phyloP scores from a whole-genome alignment of 2,329 filamentous ascomycete genomes.

The Lasiodiplodia sp. region DNA sequence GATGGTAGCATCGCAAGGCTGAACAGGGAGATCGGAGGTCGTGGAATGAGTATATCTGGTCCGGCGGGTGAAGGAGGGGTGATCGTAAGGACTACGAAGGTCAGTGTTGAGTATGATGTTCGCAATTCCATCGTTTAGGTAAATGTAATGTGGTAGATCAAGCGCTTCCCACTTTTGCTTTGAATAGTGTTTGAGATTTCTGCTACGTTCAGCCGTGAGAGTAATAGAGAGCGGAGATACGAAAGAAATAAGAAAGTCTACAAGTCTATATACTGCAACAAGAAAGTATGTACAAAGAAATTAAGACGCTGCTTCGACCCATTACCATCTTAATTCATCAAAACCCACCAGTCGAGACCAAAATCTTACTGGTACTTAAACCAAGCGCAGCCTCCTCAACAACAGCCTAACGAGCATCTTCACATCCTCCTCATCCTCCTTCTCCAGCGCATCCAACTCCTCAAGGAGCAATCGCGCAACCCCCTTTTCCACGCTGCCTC shows the following conservation, averaged over 20 bases:
- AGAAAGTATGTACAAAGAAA: too few relatives aligned
- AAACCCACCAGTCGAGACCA: too few relatives aligned
- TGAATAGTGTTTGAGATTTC: background rate
- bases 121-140: background rate
- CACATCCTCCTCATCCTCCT: background rate
- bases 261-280: too few relatives aligned
- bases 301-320: too few relatives aligned
- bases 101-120: background rate
- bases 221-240: background rate
- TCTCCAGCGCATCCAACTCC: background rate
- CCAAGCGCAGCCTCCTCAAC: background rate
- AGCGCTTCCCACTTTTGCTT: background rate
- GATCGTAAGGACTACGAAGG: constrained; percentile 25
- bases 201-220: too few relatives aligned
- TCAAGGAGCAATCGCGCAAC: background rate
- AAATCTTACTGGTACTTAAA: background rate
- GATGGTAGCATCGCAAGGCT: background rate
- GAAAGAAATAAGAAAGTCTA: too few relatives aligned
- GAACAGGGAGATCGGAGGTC: constrained; percentile 1
- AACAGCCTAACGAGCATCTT: background rate
- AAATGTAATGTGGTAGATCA: background rate
- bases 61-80: background rate
- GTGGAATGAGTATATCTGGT: background rate
- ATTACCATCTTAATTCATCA: too few relatives aligned
- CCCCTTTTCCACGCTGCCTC: background rate